These are phyloP conservation scores for Hymenoscyphus fraxineus DNA, from an alignment of 2,329 filamentous ascomycete genomes.

Conservation along the genomic window DNA sequence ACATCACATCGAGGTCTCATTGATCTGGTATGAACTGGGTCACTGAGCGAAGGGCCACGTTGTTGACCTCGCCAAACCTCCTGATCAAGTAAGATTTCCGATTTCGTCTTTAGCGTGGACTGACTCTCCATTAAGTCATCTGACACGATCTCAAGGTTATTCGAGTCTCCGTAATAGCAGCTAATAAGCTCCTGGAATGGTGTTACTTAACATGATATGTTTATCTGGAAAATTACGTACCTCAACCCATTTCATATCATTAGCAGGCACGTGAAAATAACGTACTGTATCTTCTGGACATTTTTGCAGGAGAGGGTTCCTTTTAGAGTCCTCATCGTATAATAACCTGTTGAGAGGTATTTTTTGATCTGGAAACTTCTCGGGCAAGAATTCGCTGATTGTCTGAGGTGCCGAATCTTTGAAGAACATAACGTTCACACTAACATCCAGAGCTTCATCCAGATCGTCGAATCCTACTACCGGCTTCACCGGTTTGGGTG, in stretches of 20 bases:
- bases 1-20: slow-evolving; percentile 1
- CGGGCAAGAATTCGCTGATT: not conserved
- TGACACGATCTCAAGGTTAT: not conserved
- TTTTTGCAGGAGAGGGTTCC: slow-evolving; percentile 8
- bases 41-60: not conserved
- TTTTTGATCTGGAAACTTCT: slow-evolving; percentile 11
- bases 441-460: slow-evolving; percentile 2
- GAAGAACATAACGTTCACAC: slow-evolving; percentile 1
- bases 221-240: slow-evolving; percentile 18
- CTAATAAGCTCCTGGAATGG: not conserved
- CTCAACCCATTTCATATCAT: slow-evolving; percentile 34
- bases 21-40: not conserved
- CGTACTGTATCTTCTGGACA: slow-evolving; percentile 21
- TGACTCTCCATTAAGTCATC: slow-evolving; percentile 3
- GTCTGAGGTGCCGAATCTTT: not conserved
- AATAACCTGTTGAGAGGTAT: slow-evolving; percentile 6
- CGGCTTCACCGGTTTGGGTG: not conserved
- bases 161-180: not conserved
- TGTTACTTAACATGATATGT: slow-evolving; percentile 10
- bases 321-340: slow-evolving; percentile 1
- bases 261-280: slow-evolving; percentile 29
- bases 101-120: not conserved
- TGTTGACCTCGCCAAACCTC: slow-evolving; percentile 3
- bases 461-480: not conserved
- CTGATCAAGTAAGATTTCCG: not conserved